These are phyloP conservation scores for Bjerkandera adusta DNA, from an alignment of 1,284 basidiomycete species.

Conservation along the genomic window DNA sequence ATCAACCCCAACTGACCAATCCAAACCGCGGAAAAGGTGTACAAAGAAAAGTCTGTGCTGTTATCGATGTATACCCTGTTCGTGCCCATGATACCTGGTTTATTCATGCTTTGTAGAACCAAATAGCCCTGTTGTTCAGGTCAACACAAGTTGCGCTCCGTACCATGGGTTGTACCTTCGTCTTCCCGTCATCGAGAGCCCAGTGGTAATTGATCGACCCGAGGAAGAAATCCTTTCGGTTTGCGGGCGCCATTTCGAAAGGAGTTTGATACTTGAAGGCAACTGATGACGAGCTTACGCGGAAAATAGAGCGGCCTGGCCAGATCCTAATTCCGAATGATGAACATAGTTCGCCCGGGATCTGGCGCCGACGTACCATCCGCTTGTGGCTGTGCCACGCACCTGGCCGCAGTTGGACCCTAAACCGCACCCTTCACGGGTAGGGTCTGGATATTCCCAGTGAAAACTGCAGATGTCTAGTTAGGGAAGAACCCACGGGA, in stretches of 20 bases:
- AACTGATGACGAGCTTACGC: background rate
- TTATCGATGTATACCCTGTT: background rate
- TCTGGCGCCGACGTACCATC: background rate
- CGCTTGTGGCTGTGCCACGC: background rate
- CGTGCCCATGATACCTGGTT: background rate
- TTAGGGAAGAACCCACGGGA: background rate
- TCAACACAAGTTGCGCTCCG: too few relatives aligned
- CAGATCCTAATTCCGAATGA: background rate
- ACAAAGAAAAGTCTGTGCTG: background rate
- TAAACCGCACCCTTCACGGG: background rate
- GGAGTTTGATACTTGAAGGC: background rate
- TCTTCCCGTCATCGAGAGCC: background rate
- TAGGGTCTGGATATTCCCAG: background rate
- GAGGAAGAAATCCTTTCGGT: constrained; percentile 2
- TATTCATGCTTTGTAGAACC: background rate
- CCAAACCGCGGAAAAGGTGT: background rate
- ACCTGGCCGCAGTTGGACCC: background rate
- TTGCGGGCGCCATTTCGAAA: background rate
- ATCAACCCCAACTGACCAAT: too few relatives aligned
- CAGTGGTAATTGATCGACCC: constrained; percentile 1
- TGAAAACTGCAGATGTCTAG: background rate
- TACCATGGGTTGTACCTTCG: background rate
- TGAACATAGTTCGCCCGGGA: too few relatives aligned
- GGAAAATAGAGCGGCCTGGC: constrained; percentile 1
- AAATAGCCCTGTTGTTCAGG: too few relatives aligned